These are phyloP conservation scores for Tuber borchii DNA, from an alignment of 495 filamentous ascomycete species.

Conservation along the genomic window DNA sequence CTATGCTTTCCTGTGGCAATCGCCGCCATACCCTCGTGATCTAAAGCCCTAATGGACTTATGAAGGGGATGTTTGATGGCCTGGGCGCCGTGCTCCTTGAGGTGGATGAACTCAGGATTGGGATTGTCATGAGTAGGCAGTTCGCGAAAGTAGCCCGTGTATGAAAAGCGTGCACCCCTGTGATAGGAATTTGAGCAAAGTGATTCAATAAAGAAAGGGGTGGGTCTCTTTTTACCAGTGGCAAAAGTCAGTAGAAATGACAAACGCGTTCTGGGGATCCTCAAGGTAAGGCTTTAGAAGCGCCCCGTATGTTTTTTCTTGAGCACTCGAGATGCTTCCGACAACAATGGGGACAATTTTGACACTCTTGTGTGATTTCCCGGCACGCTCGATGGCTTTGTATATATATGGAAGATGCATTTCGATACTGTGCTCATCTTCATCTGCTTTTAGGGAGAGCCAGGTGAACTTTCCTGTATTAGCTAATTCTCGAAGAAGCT, in stretches of 20 bases:
- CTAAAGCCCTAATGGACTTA: slow-evolving; percentile 76
- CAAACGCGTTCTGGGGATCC: slow-evolving; percentile 70
- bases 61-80: slow-evolving; percentile 50
- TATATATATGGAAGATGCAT: slow-evolving; percentile 95
- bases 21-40: slow-evolving; percentile 73
- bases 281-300: slow-evolving; percentile 73
- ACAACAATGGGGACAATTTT: slow-evolving; percentile 81
- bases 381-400: slow-evolving; percentile 63
- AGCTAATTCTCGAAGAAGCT: slow-evolving; percentile 58
- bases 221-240: slow-evolving; percentile 59
- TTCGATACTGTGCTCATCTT: slow-evolving; percentile 89
- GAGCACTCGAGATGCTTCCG: slow-evolving; percentile 59
- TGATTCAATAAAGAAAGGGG: not conserved
- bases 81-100: slow-evolving; percentile 25
- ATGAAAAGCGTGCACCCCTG: slow-evolving; percentile 68
- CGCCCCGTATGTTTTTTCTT: slow-evolving; percentile 63
- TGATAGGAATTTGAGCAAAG: slow-evolving; percentile 8
- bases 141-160: slow-evolving; percentile 69
- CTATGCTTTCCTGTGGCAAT: slow-evolving; percentile 66
- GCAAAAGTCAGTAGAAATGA: slow-evolving; percentile 91
- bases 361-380: slow-evolving; percentile 40
- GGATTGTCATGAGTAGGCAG: slow-evolving; percentile 43
- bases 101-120: slow-evolving; percentile 23
- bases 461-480: slow-evolving; percentile 61
- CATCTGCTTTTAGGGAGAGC: slow-evolving; percentile 65